Percentiles rank a stretch among this genome's conserved stretches.
Conservation (phyloP, 805 yeast species). For the Starmerella apis region DNA sequence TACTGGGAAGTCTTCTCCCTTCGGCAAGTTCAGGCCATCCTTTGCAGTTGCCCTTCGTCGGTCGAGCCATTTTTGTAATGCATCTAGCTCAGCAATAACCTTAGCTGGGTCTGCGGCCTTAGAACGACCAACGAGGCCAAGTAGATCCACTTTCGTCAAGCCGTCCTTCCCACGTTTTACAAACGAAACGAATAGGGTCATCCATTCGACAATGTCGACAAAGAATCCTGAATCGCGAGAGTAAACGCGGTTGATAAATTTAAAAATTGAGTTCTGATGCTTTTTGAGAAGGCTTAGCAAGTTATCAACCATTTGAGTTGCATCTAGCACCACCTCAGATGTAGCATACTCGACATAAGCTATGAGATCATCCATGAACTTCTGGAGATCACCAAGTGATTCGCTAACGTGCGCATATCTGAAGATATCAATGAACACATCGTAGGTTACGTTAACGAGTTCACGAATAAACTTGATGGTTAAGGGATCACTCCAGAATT, state of each 20-base stretch:
- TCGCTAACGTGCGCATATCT: constrained; percentile 54
- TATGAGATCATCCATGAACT: constrained; percentile 58
- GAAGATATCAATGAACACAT: constrained; percentile 61
- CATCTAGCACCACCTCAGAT: constrained; percentile 41
- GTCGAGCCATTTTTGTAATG: constrained; percentile 31
- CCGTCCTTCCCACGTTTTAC: constrained; percentile 47
- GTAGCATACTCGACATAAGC: constrained; percentile 43
- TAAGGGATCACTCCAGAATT: constrained; percentile 77
- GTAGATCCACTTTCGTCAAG: constrained; percentile 39
- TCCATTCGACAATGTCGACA: constrained; percentile 63
- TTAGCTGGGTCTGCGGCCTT: constrained; percentile 28
- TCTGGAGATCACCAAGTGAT: constrained; percentile 53
- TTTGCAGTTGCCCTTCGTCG: constrained; percentile 24
- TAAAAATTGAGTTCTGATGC: constrained; percentile 63
- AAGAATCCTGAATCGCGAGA: constrained; percentile 66
- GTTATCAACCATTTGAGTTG: constrained; percentile 55
- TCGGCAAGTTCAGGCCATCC: constrained; percentile 28
- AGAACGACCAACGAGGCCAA: constrained; percentile 28
- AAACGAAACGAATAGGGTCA: constrained; percentile 52
- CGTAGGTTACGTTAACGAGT: constrained; percentile 59
- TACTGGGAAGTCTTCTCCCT: constrained; percentile 29
- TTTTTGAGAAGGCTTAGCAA: constrained; percentile 55
- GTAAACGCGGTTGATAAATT: constrained; percentile 73
- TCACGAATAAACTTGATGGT: constrained; percentile 66
- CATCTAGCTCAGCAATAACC: constrained; percentile 36